Conservation (phyloP, 108 stramenopile species). For the Skeletonema menzelii region DNA sequence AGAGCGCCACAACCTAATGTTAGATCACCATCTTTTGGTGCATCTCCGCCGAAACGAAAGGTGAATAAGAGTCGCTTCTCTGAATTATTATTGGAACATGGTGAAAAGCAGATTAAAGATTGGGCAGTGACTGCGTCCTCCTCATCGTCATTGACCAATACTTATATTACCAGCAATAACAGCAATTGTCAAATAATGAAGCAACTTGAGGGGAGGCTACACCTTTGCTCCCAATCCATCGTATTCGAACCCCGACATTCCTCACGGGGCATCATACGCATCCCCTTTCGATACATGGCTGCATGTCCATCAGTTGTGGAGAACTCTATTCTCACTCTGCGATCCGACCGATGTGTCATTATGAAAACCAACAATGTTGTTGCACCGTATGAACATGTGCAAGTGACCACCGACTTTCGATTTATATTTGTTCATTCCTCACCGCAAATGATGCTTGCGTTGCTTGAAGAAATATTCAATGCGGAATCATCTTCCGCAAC, state of each 20-base stretch:
- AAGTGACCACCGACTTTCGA: constrained; percentile 42
- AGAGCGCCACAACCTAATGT: not conserved
- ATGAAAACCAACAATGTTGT: constrained; percentile 68
- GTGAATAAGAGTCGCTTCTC: constrained; percentile 58
- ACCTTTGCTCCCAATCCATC: constrained; percentile 72
- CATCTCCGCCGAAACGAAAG: not conserved
- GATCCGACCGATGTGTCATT: constrained; percentile 43
- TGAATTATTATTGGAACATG: constrained; percentile 74
- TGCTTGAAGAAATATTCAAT: constrained; percentile 55
- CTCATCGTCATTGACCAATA: not conserved
- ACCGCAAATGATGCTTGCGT: constrained; percentile 46
- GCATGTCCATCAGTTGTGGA: constrained; percentile 42
- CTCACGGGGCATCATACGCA: constrained; percentile 61
- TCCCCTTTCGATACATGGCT: constrained; percentile 66
- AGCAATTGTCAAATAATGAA: constrained; percentile 55
- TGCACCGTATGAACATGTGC: constrained; percentile 57
- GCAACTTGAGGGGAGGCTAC: constrained; percentile 70
- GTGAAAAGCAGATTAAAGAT: constrained; percentile 79
- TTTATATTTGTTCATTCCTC: constrained; percentile 80
- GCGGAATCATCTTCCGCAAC: constrained; percentile 7
- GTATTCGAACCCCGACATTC: constrained; percentile 83
- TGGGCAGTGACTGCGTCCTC: constrained; percentile 82
- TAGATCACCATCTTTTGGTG: not conserved
- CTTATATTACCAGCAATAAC: not conserved
- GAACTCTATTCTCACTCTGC: constrained; percentile 30